Base-by-base conservation (phyloP, 2,329 filamentous ascomycete species). In the Aspergillus nomiae region DNA sequence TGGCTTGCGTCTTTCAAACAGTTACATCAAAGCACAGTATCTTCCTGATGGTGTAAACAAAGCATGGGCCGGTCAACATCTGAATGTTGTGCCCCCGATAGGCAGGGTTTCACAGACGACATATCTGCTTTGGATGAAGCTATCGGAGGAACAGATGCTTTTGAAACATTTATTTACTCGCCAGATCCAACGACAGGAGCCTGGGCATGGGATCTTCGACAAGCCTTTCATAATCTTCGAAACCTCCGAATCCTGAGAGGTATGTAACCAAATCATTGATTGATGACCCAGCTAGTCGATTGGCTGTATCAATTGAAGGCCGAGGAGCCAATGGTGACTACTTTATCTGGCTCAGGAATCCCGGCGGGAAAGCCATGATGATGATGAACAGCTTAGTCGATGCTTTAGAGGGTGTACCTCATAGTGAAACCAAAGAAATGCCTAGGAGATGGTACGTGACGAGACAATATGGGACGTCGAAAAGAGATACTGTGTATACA, bases 31-130 rank as follows among this genome's bases (percentile, higher is more conserved):
- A 46, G 34, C 12, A 62, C 26, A 64, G 36, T 63, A 62, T 38
- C 38, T 67, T 16, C 61, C 61, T 2, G 14, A 55, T 24, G 26
- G 9, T 21, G 26, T 56, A 7, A 48, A 45, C 2, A 24, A 28
- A 8, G 19, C 60, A 11, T 67, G 61, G 61, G 32, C 56, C 16
- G 61, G 65, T 19, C 48, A 54, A 34, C 61, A 67, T 57, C 41
- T 67, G 9, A 63, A 67, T 50, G 54, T 67, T 54, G 61, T 58
- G 21, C 56, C 60, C 38, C 65, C 65, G 21, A 32, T 65, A 32
- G 60, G 65, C 63, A 63, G 32, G 46, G 58, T n/a, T 59, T 59
- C 36, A 59, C 55, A 24, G 21, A 26, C 11, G 11, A 46, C 10
- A 46, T 46, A 46, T 14, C 43, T 46, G 21, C 10, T 21, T 46